Base-by-base conservation (phyloP, 768 basidiomycete species). In the Tylopilus felleus region DNA sequence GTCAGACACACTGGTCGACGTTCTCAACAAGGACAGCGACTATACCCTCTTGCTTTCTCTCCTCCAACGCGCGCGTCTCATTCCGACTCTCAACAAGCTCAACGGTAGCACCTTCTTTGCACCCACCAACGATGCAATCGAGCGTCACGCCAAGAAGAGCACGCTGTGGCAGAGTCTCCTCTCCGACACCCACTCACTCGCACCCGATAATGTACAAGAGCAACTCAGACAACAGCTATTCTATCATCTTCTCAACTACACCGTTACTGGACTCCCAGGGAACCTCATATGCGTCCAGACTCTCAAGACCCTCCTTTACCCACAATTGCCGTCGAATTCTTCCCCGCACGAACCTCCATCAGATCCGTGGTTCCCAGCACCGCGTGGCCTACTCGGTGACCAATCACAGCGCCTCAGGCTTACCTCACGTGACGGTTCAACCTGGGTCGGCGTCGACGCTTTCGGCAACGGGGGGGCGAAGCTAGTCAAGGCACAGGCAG, bases 81-180 rank as follows among this genome's bases (percentile, higher is more conserved):
- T 99, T 50, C 97, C 97, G 2, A 92, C 91, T 7, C 79, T 99
- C 59, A 97, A 96, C 70, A 83, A 77, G 60, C 84, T 99, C 60
- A 85, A 89, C 54, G 82, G 77, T 38, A 80, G 80, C 66, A 97
- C 97, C 25, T 69, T 99, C 44, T 98, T 98, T 65, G 97, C 97
- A 2, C 97, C 97, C 2, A 97, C 92, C 19, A 95, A 99, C 73
- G 85, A 92, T 54, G 97, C 97, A 31, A 82, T 95, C 60, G 71
- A 81, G 57, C 78, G 75, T 25, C 76, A 84, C 57, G 57, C 67
- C 40, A 45, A 61, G 50, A 58, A 58, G 51, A 70, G 65, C 25
- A 22, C 56, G 17, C 55, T 75, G 13, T 77, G 75, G 74, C 57
- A 60, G 35, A 52, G 40, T 45, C 67, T 69, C 35, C 59, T 65